A percentile compares a stretch with the other conserved stretches of the same genome.
These are phyloP conservation scores for Oryza meridionalis DNA, from an alignment of 176 grass and related monocot species.

Conservation along the genomic window DNA sequence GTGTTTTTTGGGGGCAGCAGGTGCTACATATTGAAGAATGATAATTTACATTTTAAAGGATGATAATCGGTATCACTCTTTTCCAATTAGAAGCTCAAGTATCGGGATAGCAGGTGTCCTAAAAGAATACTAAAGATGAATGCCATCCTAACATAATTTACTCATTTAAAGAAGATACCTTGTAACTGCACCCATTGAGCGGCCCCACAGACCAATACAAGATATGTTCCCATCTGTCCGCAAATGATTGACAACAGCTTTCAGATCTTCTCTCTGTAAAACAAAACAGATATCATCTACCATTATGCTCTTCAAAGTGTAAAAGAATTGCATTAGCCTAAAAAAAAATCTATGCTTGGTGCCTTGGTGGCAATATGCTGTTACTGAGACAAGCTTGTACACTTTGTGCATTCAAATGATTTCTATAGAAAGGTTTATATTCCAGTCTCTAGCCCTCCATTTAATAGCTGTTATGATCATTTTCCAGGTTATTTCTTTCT, in stretches of 20 bases:
- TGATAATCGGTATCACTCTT: neutral
- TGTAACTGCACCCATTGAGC: constrained; percentile 98
- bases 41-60: neutral
- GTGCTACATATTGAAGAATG: neutral
- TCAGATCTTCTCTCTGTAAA: constrained; percentile 96
- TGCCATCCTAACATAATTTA: neutral
- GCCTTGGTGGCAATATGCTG: neutral
- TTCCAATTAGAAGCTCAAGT: neutral
- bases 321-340: constrained; percentile 2
- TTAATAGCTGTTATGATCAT: neutral
- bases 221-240: constrained; percentile 81
- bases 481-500: constrained; percentile 21
- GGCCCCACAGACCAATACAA: constrained; percentile 97
- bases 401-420: too few species aligned
- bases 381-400: neutral
- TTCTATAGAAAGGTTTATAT: neutral
- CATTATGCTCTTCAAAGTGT: constrained; percentile 28
- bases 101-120: neutral
- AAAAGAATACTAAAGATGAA: constrained; percentile 31
- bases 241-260: constrained; percentile 84
- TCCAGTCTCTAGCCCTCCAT: constrained; percentile 10
- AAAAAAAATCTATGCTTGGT: neutral
- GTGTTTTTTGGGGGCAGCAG: neutral
- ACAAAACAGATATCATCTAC: constrained; percentile 36
- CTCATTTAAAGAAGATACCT: constrained; percentile 53